These are phyloP conservation scores for Sporothrix mexicana DNA, from an alignment of 2,329 filamentous ascomycete genomes.

Conservation along the genomic window DNA sequence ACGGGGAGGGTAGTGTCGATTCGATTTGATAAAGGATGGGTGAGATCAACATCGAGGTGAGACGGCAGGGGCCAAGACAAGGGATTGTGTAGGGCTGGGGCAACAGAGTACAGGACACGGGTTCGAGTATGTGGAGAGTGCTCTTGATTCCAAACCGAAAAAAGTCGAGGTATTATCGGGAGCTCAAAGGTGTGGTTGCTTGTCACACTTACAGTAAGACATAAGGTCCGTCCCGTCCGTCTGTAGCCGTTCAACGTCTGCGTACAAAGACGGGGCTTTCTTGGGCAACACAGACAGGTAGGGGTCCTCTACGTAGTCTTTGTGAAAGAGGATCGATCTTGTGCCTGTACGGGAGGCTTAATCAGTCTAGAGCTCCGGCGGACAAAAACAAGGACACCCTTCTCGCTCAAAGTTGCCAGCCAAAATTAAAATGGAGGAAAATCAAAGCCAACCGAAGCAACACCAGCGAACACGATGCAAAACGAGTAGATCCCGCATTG, in stretches of 20 bases:
- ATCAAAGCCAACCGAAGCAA: background rate
- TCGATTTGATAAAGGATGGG: background rate
- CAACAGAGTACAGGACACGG: too few relatives aligned
- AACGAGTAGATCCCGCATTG: background rate
- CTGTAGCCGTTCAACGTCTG: constrained; percentile 24
- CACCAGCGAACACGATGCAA: background rate
- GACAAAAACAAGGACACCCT: too few relatives aligned
- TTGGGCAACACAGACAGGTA: background rate
- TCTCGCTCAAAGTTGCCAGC: constrained; percentile 19
- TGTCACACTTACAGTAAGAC: constrained; percentile 30
- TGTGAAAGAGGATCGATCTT: constrained; percentile 18
- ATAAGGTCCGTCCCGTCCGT: constrained; percentile 18
- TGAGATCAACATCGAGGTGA: background rate
- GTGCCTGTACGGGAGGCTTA: background rate
- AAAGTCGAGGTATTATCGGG: background rate
- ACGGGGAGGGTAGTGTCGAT: background rate
- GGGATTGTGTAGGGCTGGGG: background rate
- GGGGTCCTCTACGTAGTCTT: background rate
- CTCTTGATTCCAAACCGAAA: background rate
- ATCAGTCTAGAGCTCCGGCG: background rate
- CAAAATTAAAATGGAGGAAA: background rate
- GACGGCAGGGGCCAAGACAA: too few relatives aligned
- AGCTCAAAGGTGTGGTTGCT: background rate
- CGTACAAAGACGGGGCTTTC: constrained; percentile 22
- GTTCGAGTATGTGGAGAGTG: too few relatives aligned